These are phyloP conservation scores for Dictyostelium intermedium DNA, from an alignment of 78 protist species.

Conservation along the genomic window DNA sequence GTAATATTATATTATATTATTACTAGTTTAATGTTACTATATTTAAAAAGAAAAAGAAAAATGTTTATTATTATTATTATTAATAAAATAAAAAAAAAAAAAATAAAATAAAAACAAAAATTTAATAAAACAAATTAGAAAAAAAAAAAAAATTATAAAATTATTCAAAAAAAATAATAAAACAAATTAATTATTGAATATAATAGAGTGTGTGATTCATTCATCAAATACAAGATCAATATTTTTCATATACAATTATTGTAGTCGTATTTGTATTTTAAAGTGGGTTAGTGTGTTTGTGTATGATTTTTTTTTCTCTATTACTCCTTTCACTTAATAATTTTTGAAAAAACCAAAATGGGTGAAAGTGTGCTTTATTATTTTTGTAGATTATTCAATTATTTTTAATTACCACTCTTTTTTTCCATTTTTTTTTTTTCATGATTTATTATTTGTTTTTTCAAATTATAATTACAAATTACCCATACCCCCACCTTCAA, in stretches of 20 bases:
- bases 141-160: neutral
- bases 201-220: neutral
- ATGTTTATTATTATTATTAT: neutral
- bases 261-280: neutral
- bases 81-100: too few relatives aligned
- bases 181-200: neutral
- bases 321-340: neutral
- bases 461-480: neutral
- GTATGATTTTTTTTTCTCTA: neutral
- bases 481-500: neutral
- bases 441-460: too few relatives aligned
- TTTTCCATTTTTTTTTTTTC: too few relatives aligned
- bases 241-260: neutral
- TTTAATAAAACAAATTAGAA: neutral
- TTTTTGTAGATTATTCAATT: neutral
- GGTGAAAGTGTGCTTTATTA: neutral
- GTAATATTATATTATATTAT: neutral
- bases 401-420: neutral
- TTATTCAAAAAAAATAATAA: neutral
- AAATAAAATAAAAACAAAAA: neutral
- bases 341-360: neutral
- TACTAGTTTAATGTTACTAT: neutral
- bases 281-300: neutral
- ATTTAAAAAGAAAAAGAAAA: neutral
- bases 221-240: neutral